Evolutionary conservation across 345 rosid species (phyloP).

Genomic region (Physaria fendleri): DNA sequence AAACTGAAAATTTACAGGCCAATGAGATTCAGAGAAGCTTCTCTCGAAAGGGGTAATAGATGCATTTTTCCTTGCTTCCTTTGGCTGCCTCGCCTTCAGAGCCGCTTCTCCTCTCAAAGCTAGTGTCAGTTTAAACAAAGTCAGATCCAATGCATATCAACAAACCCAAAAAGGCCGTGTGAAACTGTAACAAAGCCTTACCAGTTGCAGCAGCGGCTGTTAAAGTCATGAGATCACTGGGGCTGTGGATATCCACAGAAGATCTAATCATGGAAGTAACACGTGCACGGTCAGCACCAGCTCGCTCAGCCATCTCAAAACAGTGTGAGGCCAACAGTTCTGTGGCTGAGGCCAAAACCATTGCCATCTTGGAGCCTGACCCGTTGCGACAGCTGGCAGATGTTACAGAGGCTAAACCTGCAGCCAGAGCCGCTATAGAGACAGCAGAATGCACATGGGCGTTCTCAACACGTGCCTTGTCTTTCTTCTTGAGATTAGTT

Average conservation of each 20-base stretch:
- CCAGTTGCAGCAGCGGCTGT: constrained; percentile 98
- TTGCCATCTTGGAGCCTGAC: constrained; percentile 54
- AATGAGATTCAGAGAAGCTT: constrained; percentile 43
- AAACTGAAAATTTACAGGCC: constrained; percentile 34
- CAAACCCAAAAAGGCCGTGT: background rate
- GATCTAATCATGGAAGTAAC: constrained; percentile 66
- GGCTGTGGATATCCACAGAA: constrained; percentile 66
- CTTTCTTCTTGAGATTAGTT: constrained; percentile 56
- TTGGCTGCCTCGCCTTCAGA: constrained; percentile 64
- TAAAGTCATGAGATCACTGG: constrained; percentile 84
- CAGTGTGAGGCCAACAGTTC: constrained; percentile 89
- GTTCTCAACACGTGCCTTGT: constrained; percentile 62
- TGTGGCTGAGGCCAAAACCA: constrained; percentile 77
- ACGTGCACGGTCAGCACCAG: constrained; percentile 70
- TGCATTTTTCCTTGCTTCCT: constrained; percentile 81
- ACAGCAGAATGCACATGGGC: constrained; percentile 71
- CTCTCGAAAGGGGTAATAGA: constrained; percentile 73
- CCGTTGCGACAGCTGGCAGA: constrained; percentile 42
- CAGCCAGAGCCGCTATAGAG: constrained; percentile 87
- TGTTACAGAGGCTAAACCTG: constrained; percentile 85
- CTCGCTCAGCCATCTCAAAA: constrained; percentile 70
- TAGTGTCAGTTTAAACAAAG: constrained; percentile 18
- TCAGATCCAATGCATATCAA: constrained; percentile 1
- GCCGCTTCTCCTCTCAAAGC: constrained; percentile 97
- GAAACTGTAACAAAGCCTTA: constrained; percentile 17